Percentiles rank a stretch among this genome's conserved stretches.
phyloP scores from a whole-genome alignment of 73 alveolate species.

The Paramecium pentaurelia region DNA sequence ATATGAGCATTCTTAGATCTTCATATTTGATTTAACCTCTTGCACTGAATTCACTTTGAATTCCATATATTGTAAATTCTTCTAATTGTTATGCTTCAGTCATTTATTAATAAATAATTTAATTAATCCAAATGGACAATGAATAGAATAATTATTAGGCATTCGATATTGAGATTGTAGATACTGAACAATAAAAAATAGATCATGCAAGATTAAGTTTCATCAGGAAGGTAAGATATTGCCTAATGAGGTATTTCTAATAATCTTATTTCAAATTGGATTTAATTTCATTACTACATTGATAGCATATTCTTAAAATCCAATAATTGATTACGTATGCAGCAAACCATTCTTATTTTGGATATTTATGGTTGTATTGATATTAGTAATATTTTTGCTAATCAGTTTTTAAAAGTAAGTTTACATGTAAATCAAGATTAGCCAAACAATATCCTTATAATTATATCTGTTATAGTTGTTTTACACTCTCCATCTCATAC shows the following conservation, averaged over 20 bases:
- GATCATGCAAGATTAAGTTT: not conserved
- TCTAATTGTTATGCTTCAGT: slow-evolving; percentile 27
- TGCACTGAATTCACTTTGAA: not conserved
- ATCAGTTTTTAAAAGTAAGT: not conserved
- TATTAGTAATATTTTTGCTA: not conserved
- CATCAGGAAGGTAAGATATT: not conserved
- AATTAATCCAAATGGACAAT: not conserved
- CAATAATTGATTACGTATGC: not conserved
- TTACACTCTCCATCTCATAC: not conserved
- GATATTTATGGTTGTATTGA: not conserved
- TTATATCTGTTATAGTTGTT: not conserved
- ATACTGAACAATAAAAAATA: not conserved
- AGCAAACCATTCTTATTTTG: not conserved
- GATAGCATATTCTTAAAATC: not conserved
- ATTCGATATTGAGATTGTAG: not conserved
- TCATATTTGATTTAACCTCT: slow-evolving; percentile 20
- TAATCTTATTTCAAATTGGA: not conserved
- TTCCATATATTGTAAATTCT: slow-evolving; percentile 24
- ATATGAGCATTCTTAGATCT: not conserved
- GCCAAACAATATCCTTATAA: not conserved
- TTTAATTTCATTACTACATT: not conserved
- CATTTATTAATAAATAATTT: not conserved
- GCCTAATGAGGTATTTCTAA: not conserved
- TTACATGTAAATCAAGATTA: not conserved
- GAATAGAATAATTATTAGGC: not conserved